These are phyloP conservation scores for Oryza nivara DNA, from an alignment of 176 grass and related monocot genomes.

Conservation along the genomic window DNA sequence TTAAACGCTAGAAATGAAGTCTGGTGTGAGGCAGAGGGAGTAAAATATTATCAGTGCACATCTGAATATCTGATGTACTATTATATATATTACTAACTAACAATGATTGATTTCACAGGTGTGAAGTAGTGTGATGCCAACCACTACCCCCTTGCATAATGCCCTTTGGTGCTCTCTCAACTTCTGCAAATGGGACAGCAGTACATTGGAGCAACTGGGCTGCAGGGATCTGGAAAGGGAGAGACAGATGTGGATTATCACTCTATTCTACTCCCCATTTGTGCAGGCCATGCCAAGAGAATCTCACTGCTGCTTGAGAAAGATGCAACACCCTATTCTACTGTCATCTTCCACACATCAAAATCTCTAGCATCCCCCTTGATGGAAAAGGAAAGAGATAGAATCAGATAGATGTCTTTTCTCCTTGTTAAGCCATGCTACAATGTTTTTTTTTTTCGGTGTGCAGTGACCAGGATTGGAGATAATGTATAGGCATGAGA, in stretches of 20 bases:
- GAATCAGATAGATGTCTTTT: neutral
- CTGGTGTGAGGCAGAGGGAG: too few relatives aligned
- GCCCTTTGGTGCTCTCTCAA: conserved; percentile 35
- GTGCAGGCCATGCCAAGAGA: conserved; percentile 29
- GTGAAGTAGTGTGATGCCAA: conserved; percentile 27
- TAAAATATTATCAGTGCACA: neutral
- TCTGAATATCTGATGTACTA: conserved; percentile 44
- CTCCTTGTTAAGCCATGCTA: neutral
- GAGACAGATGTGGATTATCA: neutral
- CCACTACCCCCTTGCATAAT: conserved; percentile 17
- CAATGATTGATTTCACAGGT: conserved; percentile 55
- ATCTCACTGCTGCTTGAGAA: conserved; percentile 41
- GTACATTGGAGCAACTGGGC: conserved; percentile 4
- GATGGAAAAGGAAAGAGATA: neutral
- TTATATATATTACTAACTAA: neutral
- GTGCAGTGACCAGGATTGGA: neutral
- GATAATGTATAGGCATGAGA: neutral
- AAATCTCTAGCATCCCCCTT: conserved; percentile 6
- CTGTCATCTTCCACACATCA: conserved; percentile 31
- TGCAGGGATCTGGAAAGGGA: neutral
- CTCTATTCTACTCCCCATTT: neutral
- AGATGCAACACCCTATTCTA: conserved; percentile 34
- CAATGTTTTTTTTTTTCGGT: neutral
- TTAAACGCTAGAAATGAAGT: too few relatives aligned
- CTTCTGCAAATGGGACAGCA: conserved; percentile 5